Conservation (phyloP, 2,329 filamentous ascomycete species). For the Periconia digitata region DNA sequence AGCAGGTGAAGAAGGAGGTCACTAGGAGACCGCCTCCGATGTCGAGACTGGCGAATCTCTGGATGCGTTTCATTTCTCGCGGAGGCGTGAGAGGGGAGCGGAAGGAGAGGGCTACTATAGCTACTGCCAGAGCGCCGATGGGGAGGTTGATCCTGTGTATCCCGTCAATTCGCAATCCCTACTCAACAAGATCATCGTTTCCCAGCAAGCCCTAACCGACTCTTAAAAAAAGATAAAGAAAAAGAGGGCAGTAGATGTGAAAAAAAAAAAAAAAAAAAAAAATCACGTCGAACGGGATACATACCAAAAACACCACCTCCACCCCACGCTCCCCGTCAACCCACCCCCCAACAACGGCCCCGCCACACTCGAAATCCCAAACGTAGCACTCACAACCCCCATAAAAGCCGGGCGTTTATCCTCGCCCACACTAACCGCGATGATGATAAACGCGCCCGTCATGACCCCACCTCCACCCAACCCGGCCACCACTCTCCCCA, state of each 20-base stretch:
- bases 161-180: conserved; percentile 9
- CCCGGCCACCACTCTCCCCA: conserved; percentile 44
- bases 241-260: conserved; percentile 3
- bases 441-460: conserved; percentile 38
- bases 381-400: conserved; percentile 41
- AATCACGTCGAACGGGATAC: conserved; percentile 3
- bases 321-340: conserved; percentile 39
- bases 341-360: conserved; percentile 48
- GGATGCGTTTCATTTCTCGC: not conserved
- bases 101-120: not conserved
- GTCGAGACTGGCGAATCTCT: not conserved
- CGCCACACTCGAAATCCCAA: conserved; percentile 15
- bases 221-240: no score
- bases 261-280: conserved; percentile 37
- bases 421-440: conserved; percentile 42
- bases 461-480: conserved; percentile 35
- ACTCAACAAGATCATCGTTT: conserved; percentile 5
- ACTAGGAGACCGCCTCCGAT: not conserved
- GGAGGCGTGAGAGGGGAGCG: not conserved
- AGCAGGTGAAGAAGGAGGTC: not conserved
- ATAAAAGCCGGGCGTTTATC: conserved; percentile 29
- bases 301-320: conserved; percentile 44
- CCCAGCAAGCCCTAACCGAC: no score
- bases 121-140: conserved; percentile 33
- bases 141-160: conserved; percentile 46